phyloP scores from a whole-genome alignment of 106 monocot genomes.

The Narthecium ossifragum region DNA sequence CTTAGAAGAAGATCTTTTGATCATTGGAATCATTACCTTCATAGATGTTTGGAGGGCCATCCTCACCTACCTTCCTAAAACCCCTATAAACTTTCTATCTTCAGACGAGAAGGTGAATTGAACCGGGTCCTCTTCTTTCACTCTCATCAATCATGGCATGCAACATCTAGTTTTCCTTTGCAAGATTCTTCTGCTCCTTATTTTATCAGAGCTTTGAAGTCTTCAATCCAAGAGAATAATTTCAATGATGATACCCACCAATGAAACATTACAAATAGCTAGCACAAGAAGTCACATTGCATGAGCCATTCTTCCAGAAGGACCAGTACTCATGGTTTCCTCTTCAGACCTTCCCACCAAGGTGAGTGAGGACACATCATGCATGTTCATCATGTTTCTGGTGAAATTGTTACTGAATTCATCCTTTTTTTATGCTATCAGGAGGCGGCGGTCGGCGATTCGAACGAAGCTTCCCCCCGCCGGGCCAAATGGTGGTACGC shows the following conservation, averaged over 20 bases:
- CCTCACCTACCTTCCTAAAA: neutral
- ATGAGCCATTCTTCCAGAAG: too few species aligned
- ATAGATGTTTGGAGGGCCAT: neutral
- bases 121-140: neutral
- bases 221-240: neutral
- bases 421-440: neutral
- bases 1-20: neutral
- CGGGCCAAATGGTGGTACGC: slow-evolving; percentile 41
- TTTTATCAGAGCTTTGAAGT: neutral
- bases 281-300: neutral
- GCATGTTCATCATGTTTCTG: neutral
- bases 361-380: neutral
- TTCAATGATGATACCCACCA: neutral
- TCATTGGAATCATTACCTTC: neutral
- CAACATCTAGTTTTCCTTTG: neutral
- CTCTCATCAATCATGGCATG: neutral
- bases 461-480: slow-evolving; percentile 3
- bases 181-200: neutral
- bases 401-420: neutral
- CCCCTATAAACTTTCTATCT: neutral
- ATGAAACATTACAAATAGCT: neutral
- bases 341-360: neutral
- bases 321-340: too few species aligned
- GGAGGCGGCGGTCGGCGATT: neutral
- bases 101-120: too few species aligned